phyloP scores from a whole-genome alignment of 164 flowering plant genomes.

The Piper longum region DNA sequence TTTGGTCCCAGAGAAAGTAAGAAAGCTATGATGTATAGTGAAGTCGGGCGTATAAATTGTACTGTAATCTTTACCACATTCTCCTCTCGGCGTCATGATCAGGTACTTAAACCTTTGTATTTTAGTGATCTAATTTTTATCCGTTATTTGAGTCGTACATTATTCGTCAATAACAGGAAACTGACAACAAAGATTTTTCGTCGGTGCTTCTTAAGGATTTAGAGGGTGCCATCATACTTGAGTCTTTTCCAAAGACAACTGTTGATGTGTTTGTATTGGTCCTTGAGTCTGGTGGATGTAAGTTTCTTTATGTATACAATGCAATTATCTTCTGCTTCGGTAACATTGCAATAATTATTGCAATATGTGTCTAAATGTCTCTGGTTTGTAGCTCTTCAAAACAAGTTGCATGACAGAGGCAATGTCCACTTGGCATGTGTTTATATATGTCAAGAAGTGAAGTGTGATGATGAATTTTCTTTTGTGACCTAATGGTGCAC shows the following conservation, averaged over 20 bases:
- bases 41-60: constrained; percentile 79
- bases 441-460: too few relatives aligned
- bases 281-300: constrained; percentile 94
- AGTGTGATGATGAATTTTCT: too few relatives aligned
- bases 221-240: constrained; percentile 86
- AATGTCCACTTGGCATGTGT: too few relatives aligned
- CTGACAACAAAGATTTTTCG: constrained; percentile 72
- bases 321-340: not conserved
- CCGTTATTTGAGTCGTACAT: not conserved
- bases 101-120: constrained; percentile 26
- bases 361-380: too few relatives aligned
- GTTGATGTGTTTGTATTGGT: constrained; percentile 95
- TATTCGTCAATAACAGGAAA: constrained; percentile 28
- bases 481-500: too few relatives aligned
- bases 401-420: too few relatives aligned
- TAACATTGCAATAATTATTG: too few relatives aligned
- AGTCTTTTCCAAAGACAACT: constrained; percentile 88
- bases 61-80: constrained; percentile 82
- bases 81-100: constrained; percentile 57
- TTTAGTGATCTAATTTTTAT: not conserved
- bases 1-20: constrained; percentile 99
- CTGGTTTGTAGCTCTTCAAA: too few relatives aligned
- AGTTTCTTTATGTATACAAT: constrained; percentile 11
- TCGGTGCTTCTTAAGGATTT: constrained; percentile 91
- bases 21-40: constrained; percentile 94